These are phyloP conservation scores for Lagerstroemia speciosa DNA, from an alignment of 345 rosid species.

Conservation along the genomic window DNA sequence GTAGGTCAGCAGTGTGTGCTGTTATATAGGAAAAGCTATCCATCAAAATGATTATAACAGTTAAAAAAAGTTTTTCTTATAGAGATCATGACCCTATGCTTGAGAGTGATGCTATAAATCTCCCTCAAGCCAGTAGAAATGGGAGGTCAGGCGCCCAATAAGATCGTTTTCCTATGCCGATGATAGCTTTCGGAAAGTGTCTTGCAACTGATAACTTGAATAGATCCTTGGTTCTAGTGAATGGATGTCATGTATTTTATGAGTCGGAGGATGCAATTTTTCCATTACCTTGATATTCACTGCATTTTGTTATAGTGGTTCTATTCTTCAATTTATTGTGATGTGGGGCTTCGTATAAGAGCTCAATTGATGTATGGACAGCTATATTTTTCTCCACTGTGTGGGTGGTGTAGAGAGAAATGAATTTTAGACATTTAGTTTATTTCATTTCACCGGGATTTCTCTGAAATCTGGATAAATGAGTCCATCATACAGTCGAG, in stretches of 20 bases:
- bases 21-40: background rate
- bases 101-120: no score
- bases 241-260: background rate
- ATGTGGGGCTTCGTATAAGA: background rate
- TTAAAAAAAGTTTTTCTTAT: no score
- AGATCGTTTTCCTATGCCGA: background rate
- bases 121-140: no score
- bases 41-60: no score
- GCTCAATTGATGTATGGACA: no score
- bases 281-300: background rate
- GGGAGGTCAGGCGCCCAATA: no score
- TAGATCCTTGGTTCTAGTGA: background rate
- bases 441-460: background rate
- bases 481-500: background rate
- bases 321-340: background rate
- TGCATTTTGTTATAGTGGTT: background rate
- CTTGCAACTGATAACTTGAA: background rate
- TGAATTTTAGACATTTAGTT: background rate
- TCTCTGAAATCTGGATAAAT: background rate
- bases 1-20: background rate
- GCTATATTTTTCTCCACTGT: background rate
- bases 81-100: no score
- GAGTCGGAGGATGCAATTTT: background rate
- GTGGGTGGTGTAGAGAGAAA: background rate
- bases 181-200: background rate